These are phyloP conservation scores for Wakefieldia striispora DNA, from an alignment of 768 basidiomycete genomes.

Conservation along the genomic window DNA sequence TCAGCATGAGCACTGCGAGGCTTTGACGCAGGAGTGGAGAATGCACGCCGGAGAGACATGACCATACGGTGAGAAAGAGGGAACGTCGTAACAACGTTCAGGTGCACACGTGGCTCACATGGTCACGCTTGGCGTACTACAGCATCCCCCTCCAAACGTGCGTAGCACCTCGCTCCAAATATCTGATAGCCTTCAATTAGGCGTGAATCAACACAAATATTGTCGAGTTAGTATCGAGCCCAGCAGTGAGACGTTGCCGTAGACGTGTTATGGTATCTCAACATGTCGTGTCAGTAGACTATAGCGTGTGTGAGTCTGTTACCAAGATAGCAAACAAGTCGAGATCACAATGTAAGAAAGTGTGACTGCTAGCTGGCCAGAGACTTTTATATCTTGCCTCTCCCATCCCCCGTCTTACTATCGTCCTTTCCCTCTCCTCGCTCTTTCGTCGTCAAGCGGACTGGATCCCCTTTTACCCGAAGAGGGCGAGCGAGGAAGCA, in stretches of 20 bases:
- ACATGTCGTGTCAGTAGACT: not conserved
- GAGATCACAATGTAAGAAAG: not conserved
- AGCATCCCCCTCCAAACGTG: too few species aligned
- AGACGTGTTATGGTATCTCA: not conserved
- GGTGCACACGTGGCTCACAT: too few species aligned
- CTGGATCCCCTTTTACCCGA: constrained; percentile 7
- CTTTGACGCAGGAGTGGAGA: constrained; percentile 9
- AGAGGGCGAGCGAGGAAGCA: not conserved
- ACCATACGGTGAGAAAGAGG: too few species aligned
- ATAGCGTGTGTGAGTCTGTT: constrained; percentile 8
- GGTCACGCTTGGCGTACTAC: too few species aligned
- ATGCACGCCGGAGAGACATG: constrained; percentile 3
- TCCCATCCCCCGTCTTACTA: not conserved
- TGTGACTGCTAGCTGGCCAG: not conserved
- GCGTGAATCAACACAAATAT: too few species aligned
- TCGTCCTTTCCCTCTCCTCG: constrained; percentile 1
- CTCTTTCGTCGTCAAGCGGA: constrained; percentile 1
- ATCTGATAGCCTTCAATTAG: too few species aligned
- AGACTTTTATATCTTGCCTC: not conserved
- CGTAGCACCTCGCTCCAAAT: too few species aligned
- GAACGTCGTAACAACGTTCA: too few species aligned
- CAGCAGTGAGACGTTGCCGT: not conserved
- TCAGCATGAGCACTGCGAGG: constrained; percentile 50
- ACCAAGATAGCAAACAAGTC: constrained; percentile 14
- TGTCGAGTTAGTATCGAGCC: too few species aligned